Base-by-base conservation (phyloP, 2,329 filamentous ascomycete genomes). In the Penicillium hesseltinei region DNA sequence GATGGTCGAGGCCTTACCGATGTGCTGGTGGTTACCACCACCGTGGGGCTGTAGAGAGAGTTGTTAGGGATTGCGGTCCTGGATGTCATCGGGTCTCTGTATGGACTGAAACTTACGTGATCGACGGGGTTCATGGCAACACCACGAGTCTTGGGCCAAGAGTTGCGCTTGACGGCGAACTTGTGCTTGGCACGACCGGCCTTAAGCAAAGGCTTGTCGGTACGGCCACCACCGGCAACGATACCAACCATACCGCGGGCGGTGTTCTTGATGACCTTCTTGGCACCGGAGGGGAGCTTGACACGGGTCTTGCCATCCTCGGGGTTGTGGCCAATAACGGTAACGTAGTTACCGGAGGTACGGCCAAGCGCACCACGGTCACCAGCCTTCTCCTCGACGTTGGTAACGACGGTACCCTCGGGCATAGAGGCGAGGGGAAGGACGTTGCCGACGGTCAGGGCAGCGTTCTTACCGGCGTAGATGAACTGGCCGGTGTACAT, bases 401-500 rank as follows among this genome's bases (percentile, higher is more conserved):
- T 99, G 80, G 91, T 92, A 75, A 99, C 87, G 73, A 99, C 93
- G 81, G 94, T 99, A 91, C 94, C 94, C 86, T 99, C 94, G 70
- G 94, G 94, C 79, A 97, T 90, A 77, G 90, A 91, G 77, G 87
- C 86, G 72, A 99, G 88, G 69, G 94, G 94, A 65, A 99, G 91
- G 78, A 99, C 82, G 87, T 99, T 99, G 81, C 94, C 94, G 80
- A 99, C 88, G 76, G 90, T 97, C 77, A 99, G 87, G 69, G 89
- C 85, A 75, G 94, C 94, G 84, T 96, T 94, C 91, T 99, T 99
- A 79, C 94, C 94, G 78, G 93, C 94, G 83, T 99, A 99, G 89
- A 99, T 92, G 87, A 99, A 99, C 83, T 99, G 94, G 79, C 94
- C 94, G 70, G 94, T 97, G 91, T 97, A 99, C 92, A 97, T 97